Evolutionary conservation across 2,329 filamentous ascomycete genomes (phyloP), one percentile per base, ranked within the genome.

Genomic region (Xylariaceae sp.): DNA sequence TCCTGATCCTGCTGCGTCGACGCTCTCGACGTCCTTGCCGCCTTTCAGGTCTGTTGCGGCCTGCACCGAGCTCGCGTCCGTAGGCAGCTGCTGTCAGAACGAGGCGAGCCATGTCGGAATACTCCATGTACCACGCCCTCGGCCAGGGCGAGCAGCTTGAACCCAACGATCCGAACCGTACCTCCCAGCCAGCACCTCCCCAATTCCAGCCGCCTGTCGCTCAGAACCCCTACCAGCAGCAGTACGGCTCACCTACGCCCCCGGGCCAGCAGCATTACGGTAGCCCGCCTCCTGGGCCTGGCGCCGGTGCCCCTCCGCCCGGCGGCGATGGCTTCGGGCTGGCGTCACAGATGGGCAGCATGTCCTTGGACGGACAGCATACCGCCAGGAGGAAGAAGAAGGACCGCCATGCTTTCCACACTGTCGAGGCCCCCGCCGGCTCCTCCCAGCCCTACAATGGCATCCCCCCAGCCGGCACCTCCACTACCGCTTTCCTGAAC

Each of bases 381-480:
- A 73, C 74, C 2, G 71, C 71, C 49, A 78, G 83, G 66, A 87
- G 77, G 69, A 89, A 91, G 77, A 97, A 96, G 82, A 96, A 96
- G 78, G 87, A 96, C 67, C 83, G 90, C 52, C 92, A 97, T 71
- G 92, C 91, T 56, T 88, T 95, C 69, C 92, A 97, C 68, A 86
- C 83, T 36, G 82, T 97, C 46, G 89, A 92, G 57, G 82, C 87
- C 18, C 77, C 85, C 11, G 76, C 76, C 5, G 82, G 83, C 44
- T 83, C 82, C 32, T 82, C 85, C 6, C 83, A 87, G 62, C 73
- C 82, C 11, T 88, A 87, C 71, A 85, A 86, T 65, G 85, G 82
- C 53, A 81, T 85, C 63, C 82, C 83, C 1, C 76, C 80, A 19
- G 72, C 75, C 11, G 80, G 76, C 30, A 75, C 75, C 19, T 75